A percentile compares a stretch with the other conserved stretches of the same genome.
Evolutionary conservation across 208 protist genomes (phyloP).

Genomic region (Naegleria fowleri): DNA sequence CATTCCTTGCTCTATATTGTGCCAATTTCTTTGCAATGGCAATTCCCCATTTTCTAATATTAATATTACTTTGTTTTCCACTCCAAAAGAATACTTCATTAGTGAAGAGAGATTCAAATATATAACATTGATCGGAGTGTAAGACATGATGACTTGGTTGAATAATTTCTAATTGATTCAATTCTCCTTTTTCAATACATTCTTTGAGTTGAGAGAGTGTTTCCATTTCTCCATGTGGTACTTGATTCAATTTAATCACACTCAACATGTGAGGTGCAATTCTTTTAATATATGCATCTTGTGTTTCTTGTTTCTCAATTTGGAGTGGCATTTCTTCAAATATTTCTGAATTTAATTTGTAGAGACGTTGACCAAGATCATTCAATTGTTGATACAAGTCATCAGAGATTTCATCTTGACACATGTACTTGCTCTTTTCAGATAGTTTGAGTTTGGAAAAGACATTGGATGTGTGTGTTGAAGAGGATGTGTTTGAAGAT

Average conservation of each 20-base stretch:
- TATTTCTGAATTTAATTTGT: slow-evolving; percentile 8
- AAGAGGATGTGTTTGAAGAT: too few species aligned
- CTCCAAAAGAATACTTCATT: slow-evolving; percentile 25
- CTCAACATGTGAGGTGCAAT: not conserved
- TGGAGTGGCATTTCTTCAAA: not conserved
- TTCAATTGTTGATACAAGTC: not conserved
- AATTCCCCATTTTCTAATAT: not conserved
- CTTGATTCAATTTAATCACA: not conserved
- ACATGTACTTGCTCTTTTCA: not conserved
- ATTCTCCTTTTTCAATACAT: not conserved
- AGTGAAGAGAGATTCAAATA: not conserved
- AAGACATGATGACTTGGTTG: not conserved
- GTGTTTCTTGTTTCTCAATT: not conserved
- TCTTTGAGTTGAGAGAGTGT: not conserved
- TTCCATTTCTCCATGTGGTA: not conserved
- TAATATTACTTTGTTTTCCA: not conserved
- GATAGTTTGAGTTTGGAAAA: not conserved
- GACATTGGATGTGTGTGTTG: not conserved
- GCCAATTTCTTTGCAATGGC: not conserved
- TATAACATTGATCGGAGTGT: slow-evolving; percentile 1
- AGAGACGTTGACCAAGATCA: not conserved
- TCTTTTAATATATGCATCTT: not conserved
- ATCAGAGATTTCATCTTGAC: not conserved
- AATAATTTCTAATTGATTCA: not conserved
- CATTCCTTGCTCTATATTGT: not conserved